These are phyloP conservation scores for Straminergon stramineum DNA, from an alignment of 225 moss, liverwort and hornwort species.

Conservation along the genomic window DNA sequence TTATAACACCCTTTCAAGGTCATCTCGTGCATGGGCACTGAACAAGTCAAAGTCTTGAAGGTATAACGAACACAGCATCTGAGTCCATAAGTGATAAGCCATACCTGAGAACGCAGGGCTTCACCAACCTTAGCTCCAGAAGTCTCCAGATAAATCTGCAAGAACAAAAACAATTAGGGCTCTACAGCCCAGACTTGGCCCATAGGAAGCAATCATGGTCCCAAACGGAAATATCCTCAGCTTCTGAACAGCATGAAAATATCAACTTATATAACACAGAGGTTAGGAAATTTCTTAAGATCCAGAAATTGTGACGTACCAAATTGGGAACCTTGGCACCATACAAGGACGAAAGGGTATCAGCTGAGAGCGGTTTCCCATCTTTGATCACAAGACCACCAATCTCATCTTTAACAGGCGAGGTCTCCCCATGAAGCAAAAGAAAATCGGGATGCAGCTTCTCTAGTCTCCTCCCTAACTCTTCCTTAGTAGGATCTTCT, in stretches of 20 bases:
- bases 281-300: neutral
- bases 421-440: slow-evolving; percentile 62
- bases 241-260: neutral
- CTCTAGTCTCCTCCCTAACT: slow-evolving; percentile 66
- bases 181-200: neutral
- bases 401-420: slow-evolving; percentile 62
- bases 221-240: neutral
- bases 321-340: slow-evolving; percentile 70
- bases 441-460: slow-evolving; percentile 78
- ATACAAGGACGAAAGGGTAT: slow-evolving; percentile 56
- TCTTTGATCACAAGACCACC: slow-evolving; percentile 60
- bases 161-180: neutral
- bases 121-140: slow-evolving; percentile 71
- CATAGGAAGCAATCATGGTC: neutral
- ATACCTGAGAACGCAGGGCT: slow-evolving; percentile 70
- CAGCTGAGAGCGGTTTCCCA: slow-evolving; percentile 49
- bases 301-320: slow-evolving; percentile 22
- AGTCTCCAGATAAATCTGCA: slow-evolving; percentile 76
- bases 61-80: neutral
- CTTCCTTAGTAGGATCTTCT: slow-evolving; percentile 73
- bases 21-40: neutral
- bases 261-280: neutral
- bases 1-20: neutral
- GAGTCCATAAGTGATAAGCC: neutral
- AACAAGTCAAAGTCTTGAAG: neutral